Evolutionary conservation across 2,329 filamentous ascomycete species (phyloP), one percentile per base, ranked within the genome.

Genomic region (Pseudogymnoascus sp.): DNA sequence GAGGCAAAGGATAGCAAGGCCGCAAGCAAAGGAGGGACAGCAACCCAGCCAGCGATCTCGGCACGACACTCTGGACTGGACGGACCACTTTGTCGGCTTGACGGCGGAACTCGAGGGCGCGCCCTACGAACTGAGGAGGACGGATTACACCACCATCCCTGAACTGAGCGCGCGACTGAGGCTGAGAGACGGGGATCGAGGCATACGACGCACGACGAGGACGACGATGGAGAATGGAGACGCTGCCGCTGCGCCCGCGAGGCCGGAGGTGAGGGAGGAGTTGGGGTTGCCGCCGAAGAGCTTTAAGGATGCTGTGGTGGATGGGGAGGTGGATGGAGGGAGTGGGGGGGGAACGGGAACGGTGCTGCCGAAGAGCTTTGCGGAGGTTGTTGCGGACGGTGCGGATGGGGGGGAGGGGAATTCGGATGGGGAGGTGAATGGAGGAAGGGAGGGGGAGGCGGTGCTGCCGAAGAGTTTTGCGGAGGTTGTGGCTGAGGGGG

Each of bases 381-480:
- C 2, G 2, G 38, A 40, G 16, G 38, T n/a, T 19, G 38, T 40
- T 0, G 38, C 19, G n/a, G 38, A 40, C 0, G 38, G 38, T 3
- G 2, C 3, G 38, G 38, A 38, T 38, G 35, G 35, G 14, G 4
- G 2, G 4, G 35, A 3, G 4, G 35, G 14, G 3, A 6, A 6
- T 26, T 6, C 24, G 3, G 6, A 26, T 26, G 35, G 35, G 35
- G 35, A 37, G 4, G 35, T 38, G 35, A n/a, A 38, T 37, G 35
- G 35, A 6, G 3, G 14, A 0, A n/a, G 1, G 3, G 38, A 40
- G 38, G 38, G 38, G 38, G 38, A 40, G 38, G 19, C 38, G n/a
- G 38, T 75, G 7, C 69, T 72, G 40, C 76, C 67, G 13, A 79
- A 77, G 65, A 76, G 74, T 26, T 77, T 77, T 63, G 75, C 73